Percentiles rank a stretch among this genome's conserved stretches.
Conservation (phyloP, 352 stramenopile species). For the Globisporangium takayamanum region DNA sequence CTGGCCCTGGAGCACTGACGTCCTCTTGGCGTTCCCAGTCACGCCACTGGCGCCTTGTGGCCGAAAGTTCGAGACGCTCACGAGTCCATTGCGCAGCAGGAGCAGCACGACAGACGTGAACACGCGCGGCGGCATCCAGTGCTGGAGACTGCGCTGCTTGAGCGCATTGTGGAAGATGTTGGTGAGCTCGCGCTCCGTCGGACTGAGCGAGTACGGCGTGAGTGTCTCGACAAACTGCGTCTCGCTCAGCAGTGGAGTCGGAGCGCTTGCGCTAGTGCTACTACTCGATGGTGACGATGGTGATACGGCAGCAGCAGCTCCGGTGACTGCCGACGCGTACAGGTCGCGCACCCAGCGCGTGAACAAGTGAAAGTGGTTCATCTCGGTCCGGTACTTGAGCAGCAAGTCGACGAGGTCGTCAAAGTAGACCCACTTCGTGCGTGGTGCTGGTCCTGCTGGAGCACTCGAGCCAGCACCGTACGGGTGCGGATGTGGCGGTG, state of each 20-base stretch:
- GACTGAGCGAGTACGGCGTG: slow-evolving; percentile 34
- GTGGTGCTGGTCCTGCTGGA: neutral
- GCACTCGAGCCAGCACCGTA: neutral
- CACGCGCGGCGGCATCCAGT: slow-evolving; percentile 50
- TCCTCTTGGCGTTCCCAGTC: slow-evolving; percentile 8
- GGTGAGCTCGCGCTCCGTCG: slow-evolving; percentile 40
- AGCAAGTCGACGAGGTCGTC: slow-evolving; percentile 52
- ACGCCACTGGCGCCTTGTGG: slow-evolving; percentile 14
- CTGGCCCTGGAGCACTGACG: slow-evolving; percentile 16
- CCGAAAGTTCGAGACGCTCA: slow-evolving; percentile 51
- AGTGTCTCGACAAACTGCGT: slow-evolving; percentile 38
- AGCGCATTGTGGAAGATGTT: slow-evolving; percentile 71
- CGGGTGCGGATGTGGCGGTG: neutral
- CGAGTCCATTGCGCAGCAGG: slow-evolving; percentile 44
- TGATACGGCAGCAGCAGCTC: neutral
- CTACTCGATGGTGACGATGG: neutral
- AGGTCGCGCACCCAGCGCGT: slow-evolving; percentile 48
- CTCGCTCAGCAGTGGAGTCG: slow-evolving; percentile 35
- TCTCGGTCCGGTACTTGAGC: slow-evolving; percentile 50
- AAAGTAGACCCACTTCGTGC: slow-evolving; percentile 40
- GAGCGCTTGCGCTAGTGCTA: neutral
- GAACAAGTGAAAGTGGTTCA: slow-evolving; percentile 65
- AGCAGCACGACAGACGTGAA: slow-evolving; percentile 61
- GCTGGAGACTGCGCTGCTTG: slow-evolving; percentile 41
- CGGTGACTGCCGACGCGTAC: slow-evolving; percentile 26